phyloP scores from a whole-genome alignment of 495 filamentous ascomycete genomes.

The Astrocystis sublimbata region DNA sequence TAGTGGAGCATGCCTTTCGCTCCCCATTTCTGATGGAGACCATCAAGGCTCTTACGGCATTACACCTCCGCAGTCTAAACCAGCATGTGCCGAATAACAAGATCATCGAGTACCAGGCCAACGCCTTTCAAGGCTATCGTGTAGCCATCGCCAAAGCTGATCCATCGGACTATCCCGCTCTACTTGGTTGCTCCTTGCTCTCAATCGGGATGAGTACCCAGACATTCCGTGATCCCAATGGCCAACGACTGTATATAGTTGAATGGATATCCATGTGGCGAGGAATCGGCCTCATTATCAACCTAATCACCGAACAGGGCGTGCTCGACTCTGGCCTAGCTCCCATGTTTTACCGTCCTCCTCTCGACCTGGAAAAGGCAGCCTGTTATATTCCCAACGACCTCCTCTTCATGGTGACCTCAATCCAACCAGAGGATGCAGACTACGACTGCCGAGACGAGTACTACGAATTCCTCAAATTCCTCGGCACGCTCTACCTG shows the following conservation, averaged over 20 bases:
- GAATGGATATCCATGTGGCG: slow-evolving; percentile 52
- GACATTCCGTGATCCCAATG: slow-evolving; percentile 42
- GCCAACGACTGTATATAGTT: slow-evolving; percentile 39
- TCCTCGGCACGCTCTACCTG: slow-evolving; percentile 46
- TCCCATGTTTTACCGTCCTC: slow-evolving; percentile 41
- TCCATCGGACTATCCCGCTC: slow-evolving; percentile 40
- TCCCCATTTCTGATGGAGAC: slow-evolving; percentile 53
- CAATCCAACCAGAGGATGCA: slow-evolving; percentile 33
- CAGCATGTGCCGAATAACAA: slow-evolving; percentile 26
- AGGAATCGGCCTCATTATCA: slow-evolving; percentile 45
- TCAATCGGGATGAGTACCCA: slow-evolving; percentile 44
- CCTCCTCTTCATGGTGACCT: slow-evolving; percentile 47
- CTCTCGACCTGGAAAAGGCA: slow-evolving; percentile 38
- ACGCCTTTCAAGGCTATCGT: slow-evolving; percentile 47
- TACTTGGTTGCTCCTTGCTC: slow-evolving; percentile 44
- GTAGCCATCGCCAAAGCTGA: slow-evolving; percentile 43
- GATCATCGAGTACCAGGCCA: slow-evolving; percentile 42
- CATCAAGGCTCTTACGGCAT: slow-evolving; percentile 48
- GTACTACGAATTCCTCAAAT: slow-evolving; percentile 42
- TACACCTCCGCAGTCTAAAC: slow-evolving; percentile 41
- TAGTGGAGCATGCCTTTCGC: slow-evolving; percentile 49
- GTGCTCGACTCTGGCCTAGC: slow-evolving; percentile 36
- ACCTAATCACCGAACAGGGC: slow-evolving; percentile 25
- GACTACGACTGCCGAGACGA: slow-evolving; percentile 31
- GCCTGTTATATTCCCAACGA: slow-evolving; percentile 38